Evolutionary conservation across 2,329 filamentous ascomycete genomes (phyloP), one percentile per base, ranked within the genome.

Genomic region (Sarocladium brachiariae): DNA sequence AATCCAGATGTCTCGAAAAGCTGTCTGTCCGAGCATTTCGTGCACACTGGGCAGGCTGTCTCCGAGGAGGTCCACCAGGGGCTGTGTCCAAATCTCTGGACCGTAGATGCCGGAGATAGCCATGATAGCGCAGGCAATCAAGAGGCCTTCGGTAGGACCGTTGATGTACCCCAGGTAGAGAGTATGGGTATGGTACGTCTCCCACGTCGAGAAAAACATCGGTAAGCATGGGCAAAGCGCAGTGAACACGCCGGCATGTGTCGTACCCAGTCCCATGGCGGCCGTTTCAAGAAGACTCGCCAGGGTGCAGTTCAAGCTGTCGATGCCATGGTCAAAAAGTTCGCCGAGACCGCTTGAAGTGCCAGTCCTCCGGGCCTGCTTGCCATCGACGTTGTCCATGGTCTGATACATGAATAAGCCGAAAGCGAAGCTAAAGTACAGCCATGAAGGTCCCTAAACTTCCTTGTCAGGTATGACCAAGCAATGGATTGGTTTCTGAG

Each of bases 171-270:
- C 93, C 11, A 99, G 82, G 68, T 96, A 99, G 5, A 99, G 75
- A 0, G 93, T 97, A 67, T 99, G 93, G 4, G 93, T 96, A 70
- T 99, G 93, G 67, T 96, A 99, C 1, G 93, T 99, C 71, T 99
- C 93, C 93, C 93, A 99, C 2, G 93, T 99, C 2, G 92, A 96
- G 72, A 99, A 96, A 76, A 96, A 99, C 93, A 99, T 99, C 53
- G 93, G 89, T 39, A 99, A 73, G 59, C 90, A 95, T 1, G 93
- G 93, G 54, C 92, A 83, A 38, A 99, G 74, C 2, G 91, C 90
- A 1, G 93, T 97, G 65, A 96, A 95, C 52, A 93, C 86, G 57
- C 93, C 93, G 18, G 89, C 82, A 56, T 83, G 84, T 16, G 87
- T 89, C 3, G 87, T 82, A 35, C 93, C 93, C 49, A 96, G 78